phyloP scores from a whole-genome alignment of 257 asterid genomes.

The Voacanga thouarsii region DNA sequence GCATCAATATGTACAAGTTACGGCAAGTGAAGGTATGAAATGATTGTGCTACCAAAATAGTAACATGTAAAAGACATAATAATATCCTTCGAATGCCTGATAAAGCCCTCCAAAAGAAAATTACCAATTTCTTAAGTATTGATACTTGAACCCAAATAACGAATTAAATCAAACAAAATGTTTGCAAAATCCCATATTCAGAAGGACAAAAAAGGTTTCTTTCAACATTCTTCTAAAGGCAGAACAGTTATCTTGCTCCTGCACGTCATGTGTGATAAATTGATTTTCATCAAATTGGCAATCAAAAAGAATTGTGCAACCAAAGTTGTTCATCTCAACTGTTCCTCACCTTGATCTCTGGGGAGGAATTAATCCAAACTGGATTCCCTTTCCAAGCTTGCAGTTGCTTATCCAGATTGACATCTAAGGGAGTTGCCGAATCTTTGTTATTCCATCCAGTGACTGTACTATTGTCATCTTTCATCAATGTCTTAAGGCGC shows the following conservation, averaged over 20 bases:
- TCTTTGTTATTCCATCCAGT: slow-evolving; percentile 25
- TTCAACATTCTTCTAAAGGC: background rate
- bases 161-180: background rate
- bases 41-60: background rate
- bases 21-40: background rate
- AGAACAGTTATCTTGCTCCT: background rate
- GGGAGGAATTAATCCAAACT: slow-evolving; percentile 58
- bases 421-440: slow-evolving; percentile 25
- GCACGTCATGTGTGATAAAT: too few species aligned
- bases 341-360: slow-evolving; percentile 56
- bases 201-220: background rate
- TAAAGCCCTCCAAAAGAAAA: background rate
- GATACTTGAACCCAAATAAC: background rate
- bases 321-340: background rate
- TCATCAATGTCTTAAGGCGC: slow-evolving; percentile 32
- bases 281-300: background rate
- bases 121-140: background rate
- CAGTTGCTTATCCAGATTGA: slow-evolving; percentile 63
- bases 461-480: slow-evolving; percentile 14
- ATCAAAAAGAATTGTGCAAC: too few species aligned
- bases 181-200: background rate
- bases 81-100: background rate
- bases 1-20: background rate
- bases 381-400: slow-evolving; percentile 80
- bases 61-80: background rate